Evolutionary conservation across 2,329 filamentous ascomycete genomes (phyloP).

Genomic region (Penicillium digitatum): DNA sequence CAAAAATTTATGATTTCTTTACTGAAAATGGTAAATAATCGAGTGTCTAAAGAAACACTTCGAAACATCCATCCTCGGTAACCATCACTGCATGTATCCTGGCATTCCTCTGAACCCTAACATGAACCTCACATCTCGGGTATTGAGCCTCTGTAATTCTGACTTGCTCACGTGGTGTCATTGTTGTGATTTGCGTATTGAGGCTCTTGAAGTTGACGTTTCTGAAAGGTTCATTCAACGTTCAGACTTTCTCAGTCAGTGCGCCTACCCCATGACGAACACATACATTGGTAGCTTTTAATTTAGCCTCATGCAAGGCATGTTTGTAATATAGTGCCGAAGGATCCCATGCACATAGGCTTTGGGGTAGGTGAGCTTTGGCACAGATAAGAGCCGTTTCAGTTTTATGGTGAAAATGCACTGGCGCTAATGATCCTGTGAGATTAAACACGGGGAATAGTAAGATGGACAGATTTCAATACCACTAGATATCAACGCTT

Average conservation of each 20-base stretch:
- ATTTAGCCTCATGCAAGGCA: not conserved
- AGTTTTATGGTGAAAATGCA: not conserved
- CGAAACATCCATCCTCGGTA: not conserved
- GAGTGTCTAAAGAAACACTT: not conserved
- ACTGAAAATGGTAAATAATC: not conserved
- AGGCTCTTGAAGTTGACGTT: not conserved
- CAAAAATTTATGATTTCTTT: not conserved
- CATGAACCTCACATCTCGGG: not conserved
- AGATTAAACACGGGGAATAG: not conserved
- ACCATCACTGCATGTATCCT: not conserved
- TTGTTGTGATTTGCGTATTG: not conserved
- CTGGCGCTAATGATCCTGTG: not conserved
- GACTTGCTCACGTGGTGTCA: not conserved
- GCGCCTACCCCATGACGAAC: not conserved
- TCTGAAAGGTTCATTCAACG: not conserved
- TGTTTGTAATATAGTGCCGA: not conserved
- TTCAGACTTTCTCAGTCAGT: not conserved
- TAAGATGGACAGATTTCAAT: not conserved
- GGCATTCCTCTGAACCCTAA: not conserved
- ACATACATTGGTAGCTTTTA: not conserved
- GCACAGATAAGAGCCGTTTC: not conserved
- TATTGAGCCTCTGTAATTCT: not conserved
- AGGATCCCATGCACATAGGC: not conserved
- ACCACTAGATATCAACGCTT: not conserved
- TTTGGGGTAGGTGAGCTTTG: not conserved